These are phyloP conservation scores for Nitzschia sp. DNA, from an alignment of 108 stramenopile genomes.

Conservation along the genomic window DNA sequence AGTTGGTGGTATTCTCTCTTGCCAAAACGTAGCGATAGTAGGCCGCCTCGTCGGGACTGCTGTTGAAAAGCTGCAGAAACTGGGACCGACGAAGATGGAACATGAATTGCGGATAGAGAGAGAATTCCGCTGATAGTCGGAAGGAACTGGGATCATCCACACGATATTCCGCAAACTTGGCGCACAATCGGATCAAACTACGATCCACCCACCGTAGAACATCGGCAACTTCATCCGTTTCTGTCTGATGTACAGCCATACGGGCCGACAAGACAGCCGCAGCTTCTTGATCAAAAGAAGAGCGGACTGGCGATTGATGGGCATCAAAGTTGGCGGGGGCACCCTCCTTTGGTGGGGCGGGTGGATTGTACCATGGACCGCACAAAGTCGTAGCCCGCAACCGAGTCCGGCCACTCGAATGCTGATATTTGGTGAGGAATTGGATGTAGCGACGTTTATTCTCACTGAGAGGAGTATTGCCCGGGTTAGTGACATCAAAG, in stretches of 20 bases:
- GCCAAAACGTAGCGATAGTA: constrained; percentile 94
- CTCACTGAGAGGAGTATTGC: constrained; percentile 78
- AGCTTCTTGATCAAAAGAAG: constrained; percentile 98
- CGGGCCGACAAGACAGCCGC: constrained; percentile 97
- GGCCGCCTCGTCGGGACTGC: constrained; percentile 96
- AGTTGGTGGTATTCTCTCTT: constrained; percentile 93
- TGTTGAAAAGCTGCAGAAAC: constrained; percentile 97
- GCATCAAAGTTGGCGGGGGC: constrained; percentile 36
- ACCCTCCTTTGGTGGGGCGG: constrained; percentile 48
- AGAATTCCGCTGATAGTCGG: constrained; percentile 92
- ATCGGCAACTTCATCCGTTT: constrained; percentile 95
- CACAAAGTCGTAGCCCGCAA: constrained; percentile 95
- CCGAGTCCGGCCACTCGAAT: constrained; percentile 86
- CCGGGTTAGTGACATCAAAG: constrained; percentile 95
- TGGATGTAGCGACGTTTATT: constrained; percentile 91
- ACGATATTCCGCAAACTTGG: constrained; percentile 97
- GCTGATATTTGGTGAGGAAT: constrained; percentile 98
- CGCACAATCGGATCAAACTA: constrained; percentile 94
- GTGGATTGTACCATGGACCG: constrained; percentile 91
- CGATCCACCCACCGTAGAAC: constrained; percentile 99
- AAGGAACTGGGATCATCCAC: constrained; percentile 94
- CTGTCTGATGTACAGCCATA: constrained; percentile 91
- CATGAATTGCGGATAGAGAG: constrained; percentile 98
- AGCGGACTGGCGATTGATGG: constrained; percentile 71
- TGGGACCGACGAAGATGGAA: constrained; percentile 94